These are phyloP conservation scores for Apiospora saccharicola DNA, from an alignment of 2,329 filamentous ascomycete genomes.

Conservation along the genomic window DNA sequence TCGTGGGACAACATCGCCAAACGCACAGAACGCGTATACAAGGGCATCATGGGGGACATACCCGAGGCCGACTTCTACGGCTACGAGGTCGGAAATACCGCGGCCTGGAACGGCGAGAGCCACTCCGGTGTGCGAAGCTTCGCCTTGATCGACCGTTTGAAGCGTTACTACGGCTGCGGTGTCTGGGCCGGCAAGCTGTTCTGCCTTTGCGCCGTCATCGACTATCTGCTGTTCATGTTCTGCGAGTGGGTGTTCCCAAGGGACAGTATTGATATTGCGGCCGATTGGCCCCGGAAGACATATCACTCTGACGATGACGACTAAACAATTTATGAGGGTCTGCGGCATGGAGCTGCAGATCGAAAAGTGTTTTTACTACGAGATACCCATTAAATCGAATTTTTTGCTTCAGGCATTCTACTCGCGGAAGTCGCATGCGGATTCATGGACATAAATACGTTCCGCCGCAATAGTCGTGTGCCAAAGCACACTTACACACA, in stretches of 20 bases:
- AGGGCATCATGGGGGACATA: slow-evolving; percentile 88
- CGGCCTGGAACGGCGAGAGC: slow-evolving; percentile 73
- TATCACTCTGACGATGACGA: slow-evolving; percentile 30
- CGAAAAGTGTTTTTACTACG: neutral
- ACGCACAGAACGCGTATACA: slow-evolving; percentile 93
- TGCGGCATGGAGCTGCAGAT: neutral
- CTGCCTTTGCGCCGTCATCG: slow-evolving; percentile 90
- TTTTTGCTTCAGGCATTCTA: neutral
- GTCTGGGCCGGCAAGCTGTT: slow-evolving; percentile 99
- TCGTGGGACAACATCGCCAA: slow-evolving; percentile 96
- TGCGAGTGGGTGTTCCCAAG: slow-evolving; percentile 88
- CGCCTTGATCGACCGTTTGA: slow-evolving; percentile 91
- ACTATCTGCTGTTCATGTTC: slow-evolving; percentile 89
- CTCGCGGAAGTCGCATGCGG: neutral
- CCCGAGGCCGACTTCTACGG: slow-evolving; percentile 89
- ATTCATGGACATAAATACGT: neutral
- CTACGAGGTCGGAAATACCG: slow-evolving; percentile 69
- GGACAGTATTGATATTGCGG: slow-evolving; percentile 85
- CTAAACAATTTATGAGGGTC: neutral
- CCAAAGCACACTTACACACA: neutral
- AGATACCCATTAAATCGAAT: slow-evolving; percentile 9
- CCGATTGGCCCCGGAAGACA: slow-evolving; percentile 87
- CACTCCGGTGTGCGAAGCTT: slow-evolving; percentile 80
- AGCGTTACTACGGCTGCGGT: slow-evolving; percentile 96
- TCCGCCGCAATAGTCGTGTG: neutral